Evolutionary conservation across 257 asterid species (phyloP).

Genomic region (Plectranthus barbatus): DNA sequence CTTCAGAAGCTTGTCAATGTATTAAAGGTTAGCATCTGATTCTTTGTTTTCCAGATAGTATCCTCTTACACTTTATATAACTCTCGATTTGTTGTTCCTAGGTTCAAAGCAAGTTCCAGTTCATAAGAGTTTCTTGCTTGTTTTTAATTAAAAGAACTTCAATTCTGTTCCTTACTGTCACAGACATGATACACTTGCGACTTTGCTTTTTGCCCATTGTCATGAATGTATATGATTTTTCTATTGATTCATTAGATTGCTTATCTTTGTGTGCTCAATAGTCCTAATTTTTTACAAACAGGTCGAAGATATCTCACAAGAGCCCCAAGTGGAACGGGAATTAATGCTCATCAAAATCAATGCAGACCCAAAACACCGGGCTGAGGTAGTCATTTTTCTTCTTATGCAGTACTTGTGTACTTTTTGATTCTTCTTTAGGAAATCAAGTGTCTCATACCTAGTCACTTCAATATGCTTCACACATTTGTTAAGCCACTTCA

Average conservation of each 20-base stretch:
- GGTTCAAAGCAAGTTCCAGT: not conserved
- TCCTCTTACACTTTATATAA: not conserved
- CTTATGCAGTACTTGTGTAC: not conserved
- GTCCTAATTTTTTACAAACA: slow-evolving; percentile 21
- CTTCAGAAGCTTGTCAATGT: slow-evolving; percentile 90
- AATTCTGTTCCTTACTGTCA: not conserved
- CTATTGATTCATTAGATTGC: not conserved
- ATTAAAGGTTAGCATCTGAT: slow-evolving; percentile 49
- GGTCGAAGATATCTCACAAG: slow-evolving; percentile 90
- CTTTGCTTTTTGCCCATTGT: not conserved
- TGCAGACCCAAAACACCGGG: slow-evolving; percentile 63
- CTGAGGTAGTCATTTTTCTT: slow-evolving; percentile 44
- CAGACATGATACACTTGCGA: not conserved
- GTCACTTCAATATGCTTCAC: not conserved
- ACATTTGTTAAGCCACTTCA: not conserved
- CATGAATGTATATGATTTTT: not conserved
- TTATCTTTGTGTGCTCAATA: too few species aligned
- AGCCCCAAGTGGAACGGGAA: slow-evolving; percentile 96
- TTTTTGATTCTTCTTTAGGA: not conserved
- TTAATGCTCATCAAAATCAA: slow-evolving; percentile 90
- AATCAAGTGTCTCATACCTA: not conserved
- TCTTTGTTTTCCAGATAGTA: not conserved
- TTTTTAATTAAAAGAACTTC: not conserved
- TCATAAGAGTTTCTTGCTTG: not conserved
- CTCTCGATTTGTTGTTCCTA: not conserved